Evolutionary conservation across 2,329 filamentous ascomycete species (phyloP), one percentile per base, ranked within the genome.

Genomic region (Pseudocercospora macadamiae): DNA sequence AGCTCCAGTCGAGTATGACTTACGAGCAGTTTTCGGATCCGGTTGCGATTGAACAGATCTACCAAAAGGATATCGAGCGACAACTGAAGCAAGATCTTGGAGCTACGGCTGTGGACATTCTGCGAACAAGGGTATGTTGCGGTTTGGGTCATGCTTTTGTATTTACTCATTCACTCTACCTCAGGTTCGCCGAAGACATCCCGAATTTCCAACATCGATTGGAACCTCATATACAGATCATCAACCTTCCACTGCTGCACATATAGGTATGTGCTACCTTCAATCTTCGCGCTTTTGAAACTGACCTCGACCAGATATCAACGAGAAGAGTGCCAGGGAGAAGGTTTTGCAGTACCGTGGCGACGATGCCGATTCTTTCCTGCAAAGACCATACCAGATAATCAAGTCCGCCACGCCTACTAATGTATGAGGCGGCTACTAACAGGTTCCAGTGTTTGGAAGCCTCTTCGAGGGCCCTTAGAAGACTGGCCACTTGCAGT

Each of bases 401-500:
- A 14, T 59, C 7, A 59, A 59, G 57, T 55, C n/a, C 4, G 57
- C 25, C 16, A 23, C 23, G 10, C 16, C 3, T n/a, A 3, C 12
- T 19, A 18, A 4, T 25, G 23, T 36, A 21, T 37, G 19, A n/a
- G 4, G 25, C 4, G 8, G 7, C 42, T n/a, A 18, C 16, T 49
- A 4, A 42, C 14, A 37, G 23, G 7, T 47, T 10, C 4, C 25
- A 57, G 55, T 23, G n/a, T 58, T 5, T 58, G 55, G 55, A 58
- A 54, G 26, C 49, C 49, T 3, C 16, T 54, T 1, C 37, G 16
- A 23, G 55, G 55, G 3, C 55, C 55, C 1, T 16, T 54, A 2
- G 12, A 58, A 39, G 55, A 58, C 26, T 58, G 55, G 55, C 55
- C 55, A 2, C 37, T 58, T 7, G 55, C 37, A 4, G 23, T 58